A percentile compares a stretch with the other conserved stretches of the same genome.
These are phyloP conservation scores for Boletellus sp. DNA, from an alignment of 1,284 basidiomycete species.

Conservation along the genomic window DNA sequence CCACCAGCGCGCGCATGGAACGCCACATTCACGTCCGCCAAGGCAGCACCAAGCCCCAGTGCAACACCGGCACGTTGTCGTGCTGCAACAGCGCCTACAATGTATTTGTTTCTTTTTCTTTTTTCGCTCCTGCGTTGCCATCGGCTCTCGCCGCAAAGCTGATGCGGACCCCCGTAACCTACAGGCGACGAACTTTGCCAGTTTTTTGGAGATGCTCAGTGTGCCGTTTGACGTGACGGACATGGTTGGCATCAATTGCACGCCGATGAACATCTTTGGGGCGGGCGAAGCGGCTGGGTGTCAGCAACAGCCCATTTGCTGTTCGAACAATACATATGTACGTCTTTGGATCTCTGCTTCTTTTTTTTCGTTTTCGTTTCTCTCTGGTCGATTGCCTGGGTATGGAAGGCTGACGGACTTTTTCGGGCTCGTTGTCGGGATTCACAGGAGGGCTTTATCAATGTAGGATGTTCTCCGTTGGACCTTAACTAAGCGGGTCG, in stretches of 20 bases:
- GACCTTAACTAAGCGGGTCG: constrained; percentile 16
- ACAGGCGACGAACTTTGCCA: constrained; percentile 11
- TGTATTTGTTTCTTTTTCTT: constrained; percentile 5
- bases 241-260: constrained; percentile 24
- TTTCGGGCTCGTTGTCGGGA: too few species aligned
- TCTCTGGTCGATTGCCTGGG: too few species aligned
- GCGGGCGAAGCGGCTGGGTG: constrained; percentile 20
- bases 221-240: constrained; percentile 17
- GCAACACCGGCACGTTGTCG: constrained; percentile 15
- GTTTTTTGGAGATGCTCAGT: constrained; percentile 14
- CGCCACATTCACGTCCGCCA: constrained; percentile 12
- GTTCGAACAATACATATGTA: constrained; percentile 14
- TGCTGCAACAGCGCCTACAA: constrained; percentile 20
- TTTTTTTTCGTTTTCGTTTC: too few species aligned
- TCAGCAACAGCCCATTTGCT: constrained; percentile 25
- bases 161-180: not conserved
- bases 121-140: not conserved
- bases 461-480: constrained; percentile 26
- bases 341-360: constrained; percentile 2
- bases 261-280: constrained; percentile 22
- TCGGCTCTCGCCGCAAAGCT: not conserved
- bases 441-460: constrained; percentile 17
- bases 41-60: constrained; percentile 1
- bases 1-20: constrained; percentile 23
- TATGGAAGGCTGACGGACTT: too few species aligned